phyloP scores from a whole-genome alignment of 352 stramenopile species.

The Globisporangium nagaii region DNA sequence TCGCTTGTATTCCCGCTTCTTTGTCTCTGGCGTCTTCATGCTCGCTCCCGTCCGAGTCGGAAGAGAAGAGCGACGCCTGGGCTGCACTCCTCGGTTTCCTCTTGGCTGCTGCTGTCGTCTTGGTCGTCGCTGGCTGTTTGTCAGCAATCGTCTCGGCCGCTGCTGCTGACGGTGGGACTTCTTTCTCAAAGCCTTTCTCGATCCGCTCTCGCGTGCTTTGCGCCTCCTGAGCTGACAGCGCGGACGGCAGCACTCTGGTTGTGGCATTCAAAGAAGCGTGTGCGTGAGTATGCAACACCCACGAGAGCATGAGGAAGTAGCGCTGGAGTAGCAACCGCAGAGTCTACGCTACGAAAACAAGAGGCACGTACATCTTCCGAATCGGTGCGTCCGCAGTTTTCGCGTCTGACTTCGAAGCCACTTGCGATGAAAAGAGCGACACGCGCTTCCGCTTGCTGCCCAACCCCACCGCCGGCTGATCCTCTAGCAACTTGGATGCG shows the following conservation, averaged over 20 bases:
- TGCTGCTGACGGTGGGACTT: not conserved
- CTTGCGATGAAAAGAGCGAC: constrained; percentile 1
- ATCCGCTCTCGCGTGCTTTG: constrained; percentile 28
- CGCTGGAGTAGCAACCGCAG: too few species aligned
- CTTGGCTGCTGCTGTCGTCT: not conserved
- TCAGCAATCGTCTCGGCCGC: too few species aligned
- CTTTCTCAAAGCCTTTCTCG: constrained; percentile 27
- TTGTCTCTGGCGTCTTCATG: not conserved
- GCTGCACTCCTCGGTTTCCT: not conserved
- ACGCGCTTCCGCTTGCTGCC: constrained; percentile 6
- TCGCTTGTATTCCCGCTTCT: not conserved
- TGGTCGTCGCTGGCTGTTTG: not conserved
- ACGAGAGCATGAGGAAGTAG: too few species aligned
- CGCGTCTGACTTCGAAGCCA: constrained; percentile 12
- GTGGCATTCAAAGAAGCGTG: too few species aligned
- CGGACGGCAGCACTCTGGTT: constrained; percentile 20
- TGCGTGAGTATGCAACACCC: too few species aligned
- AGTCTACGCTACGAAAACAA: too few species aligned
- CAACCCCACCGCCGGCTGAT: not conserved
- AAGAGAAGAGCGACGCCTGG: constrained; percentile 8
- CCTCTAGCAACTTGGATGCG: constrained; percentile 55
- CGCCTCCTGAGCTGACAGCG: constrained; percentile 28
- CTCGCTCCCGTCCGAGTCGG: constrained; percentile 2
- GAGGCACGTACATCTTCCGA: constrained; percentile 2
- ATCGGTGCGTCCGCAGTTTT: not conserved